A percentile compares a stretch with the other conserved stretches of the same genome.
Evolutionary conservation across 306 rosid species (phyloP).

Genomic region (Parietaria judaica): DNA sequence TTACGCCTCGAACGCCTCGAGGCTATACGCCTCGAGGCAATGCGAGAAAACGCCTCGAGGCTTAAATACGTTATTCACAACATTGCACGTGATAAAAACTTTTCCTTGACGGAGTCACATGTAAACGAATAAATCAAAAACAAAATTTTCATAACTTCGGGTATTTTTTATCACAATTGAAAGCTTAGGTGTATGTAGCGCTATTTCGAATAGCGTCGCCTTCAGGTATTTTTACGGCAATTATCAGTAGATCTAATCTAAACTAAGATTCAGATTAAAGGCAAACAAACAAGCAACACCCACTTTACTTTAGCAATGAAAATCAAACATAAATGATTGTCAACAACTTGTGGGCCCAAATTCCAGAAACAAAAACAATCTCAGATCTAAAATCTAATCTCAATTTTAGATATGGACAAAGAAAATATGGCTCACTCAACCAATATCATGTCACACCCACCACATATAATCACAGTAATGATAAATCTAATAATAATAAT

Average conservation of each 20-base stretch:
- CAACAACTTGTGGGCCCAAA: constrained; percentile 28
- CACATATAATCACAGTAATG: background rate
- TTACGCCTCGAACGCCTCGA: no score
- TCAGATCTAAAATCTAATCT: constrained; percentile 7
- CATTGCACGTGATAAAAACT: no score
- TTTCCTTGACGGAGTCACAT: no score
- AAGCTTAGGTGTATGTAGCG: no score
- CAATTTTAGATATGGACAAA: background rate
- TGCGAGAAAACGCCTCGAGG: no score
- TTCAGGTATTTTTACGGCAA: no score
- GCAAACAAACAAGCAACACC: constrained; percentile 4
- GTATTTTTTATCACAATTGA: no score
- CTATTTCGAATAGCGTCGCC: no score
- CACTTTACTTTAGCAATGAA: background rate
- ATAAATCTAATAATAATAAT: background rate
- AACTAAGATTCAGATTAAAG: background rate
- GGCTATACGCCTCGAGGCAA: no score
- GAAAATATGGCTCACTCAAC: background rate
- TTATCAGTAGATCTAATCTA: background rate
- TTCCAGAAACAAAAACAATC: constrained; percentile 18
- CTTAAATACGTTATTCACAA: no score
- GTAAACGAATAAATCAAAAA: no score
- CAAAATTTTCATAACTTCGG: no score
- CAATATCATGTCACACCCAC: constrained; percentile 14
- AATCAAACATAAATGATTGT: constrained; percentile 3